phyloP scores from a whole-genome alignment of 2,329 filamentous ascomycete genomes.

The Microthyrium microscopicum region DNA sequence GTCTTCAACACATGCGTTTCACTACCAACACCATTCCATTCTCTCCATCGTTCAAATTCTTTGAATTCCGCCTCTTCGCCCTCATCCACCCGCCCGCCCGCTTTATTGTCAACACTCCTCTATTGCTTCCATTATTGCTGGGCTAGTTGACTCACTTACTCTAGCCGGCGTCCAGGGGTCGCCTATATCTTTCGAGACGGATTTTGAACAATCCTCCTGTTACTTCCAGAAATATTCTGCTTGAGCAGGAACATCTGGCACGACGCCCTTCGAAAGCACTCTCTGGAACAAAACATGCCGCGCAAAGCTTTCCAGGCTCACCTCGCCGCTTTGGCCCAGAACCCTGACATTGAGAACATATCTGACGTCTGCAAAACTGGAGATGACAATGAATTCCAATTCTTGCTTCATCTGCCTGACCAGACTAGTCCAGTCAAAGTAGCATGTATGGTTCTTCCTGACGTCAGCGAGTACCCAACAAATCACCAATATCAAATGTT shows the following conservation, averaged over 20 bases:
- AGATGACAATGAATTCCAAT: conserved; percentile 56
- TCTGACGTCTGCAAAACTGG: conserved; percentile 41
- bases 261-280: too few relatives aligned
- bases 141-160: too few relatives aligned
- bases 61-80: too few relatives aligned
- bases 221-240: background rate
- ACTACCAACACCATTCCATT: too few relatives aligned
- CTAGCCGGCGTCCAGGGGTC: background rate
- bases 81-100: too few relatives aligned
- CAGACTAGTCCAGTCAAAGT: background rate
- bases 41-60: too few relatives aligned
- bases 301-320: conserved; percentile 49
- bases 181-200: background rate
- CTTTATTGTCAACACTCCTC: too few relatives aligned
- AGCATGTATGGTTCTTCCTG: conserved; percentile 16
- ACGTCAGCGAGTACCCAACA: conserved; percentile 43
- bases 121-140: too few relatives aligned
- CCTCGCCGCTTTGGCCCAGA: conserved; percentile 23
- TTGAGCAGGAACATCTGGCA: too few relatives aligned
- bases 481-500: conserved; percentile 42
- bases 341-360: conserved; percentile 25
- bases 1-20: too few relatives aligned
- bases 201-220: background rate
- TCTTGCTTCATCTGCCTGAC: conserved; percentile 18
- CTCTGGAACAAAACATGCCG: conserved; percentile 37